phyloP scores from a whole-genome alignment of 2,329 filamentous ascomycete species.

The Microsporum canis region DNA sequence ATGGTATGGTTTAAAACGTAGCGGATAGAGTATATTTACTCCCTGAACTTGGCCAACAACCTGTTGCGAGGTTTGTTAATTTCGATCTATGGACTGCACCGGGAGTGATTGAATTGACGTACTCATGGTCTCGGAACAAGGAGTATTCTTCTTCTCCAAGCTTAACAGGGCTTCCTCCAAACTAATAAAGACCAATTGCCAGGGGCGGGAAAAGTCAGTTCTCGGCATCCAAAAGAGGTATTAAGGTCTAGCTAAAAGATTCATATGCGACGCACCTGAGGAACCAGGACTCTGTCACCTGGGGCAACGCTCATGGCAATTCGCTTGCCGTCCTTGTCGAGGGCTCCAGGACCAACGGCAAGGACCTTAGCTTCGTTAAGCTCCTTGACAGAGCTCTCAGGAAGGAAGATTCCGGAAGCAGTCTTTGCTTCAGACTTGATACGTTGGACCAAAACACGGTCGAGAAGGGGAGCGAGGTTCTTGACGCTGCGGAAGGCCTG shows the following conservation, averaged over 20 bases:
- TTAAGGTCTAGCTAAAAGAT: not conserved
- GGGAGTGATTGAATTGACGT: conserved; percentile 38
- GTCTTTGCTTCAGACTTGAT: conserved; percentile 96
- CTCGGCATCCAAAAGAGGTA: not conserved
- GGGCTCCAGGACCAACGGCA: conserved; percentile 77
- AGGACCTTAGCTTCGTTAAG: conserved; percentile 95
- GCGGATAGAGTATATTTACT: conserved; percentile 46
- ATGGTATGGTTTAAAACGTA: not conserved
- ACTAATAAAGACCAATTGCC: conserved; percentile 42
- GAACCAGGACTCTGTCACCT: conserved; percentile 91
- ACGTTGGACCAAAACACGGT: conserved; percentile 96
- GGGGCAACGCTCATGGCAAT: conserved; percentile 68
- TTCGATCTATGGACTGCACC: not conserved
- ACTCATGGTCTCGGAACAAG: conserved; percentile 97
- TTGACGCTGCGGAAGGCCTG: conserved; percentile 82
- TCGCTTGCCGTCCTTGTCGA: conserved; percentile 83
- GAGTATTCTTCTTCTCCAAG: conserved; percentile 94
- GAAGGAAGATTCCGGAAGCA: conserved; percentile 91
- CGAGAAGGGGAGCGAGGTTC: conserved; percentile 85
- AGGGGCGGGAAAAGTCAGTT: not conserved
- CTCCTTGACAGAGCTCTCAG: conserved; percentile 93
- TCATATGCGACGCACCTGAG: conserved; percentile 53
- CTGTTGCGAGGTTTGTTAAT: conserved; percentile 38
- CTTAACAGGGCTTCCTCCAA: conserved; percentile 88
- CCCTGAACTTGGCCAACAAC: conserved; percentile 97